These are phyloP conservation scores for Castanopsis chinensis DNA, from an alignment of 306 rosid genomes.

Conservation along the genomic window DNA sequence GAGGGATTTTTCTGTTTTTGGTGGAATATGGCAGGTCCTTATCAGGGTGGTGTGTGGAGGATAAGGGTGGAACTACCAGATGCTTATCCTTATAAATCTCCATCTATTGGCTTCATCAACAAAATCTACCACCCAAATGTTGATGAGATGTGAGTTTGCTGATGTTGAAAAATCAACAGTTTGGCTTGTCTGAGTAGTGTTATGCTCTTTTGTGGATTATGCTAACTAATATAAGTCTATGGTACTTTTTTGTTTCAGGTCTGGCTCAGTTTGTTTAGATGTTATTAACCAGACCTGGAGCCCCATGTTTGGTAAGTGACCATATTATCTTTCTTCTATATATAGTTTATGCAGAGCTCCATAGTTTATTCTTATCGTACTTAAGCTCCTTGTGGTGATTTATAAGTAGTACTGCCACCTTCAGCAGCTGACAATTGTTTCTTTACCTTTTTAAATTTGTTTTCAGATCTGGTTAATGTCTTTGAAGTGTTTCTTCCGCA, in stretches of 20 bases:
- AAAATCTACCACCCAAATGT: slow-evolving; percentile 94
- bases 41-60: slow-evolving; percentile 85
- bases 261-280: slow-evolving; percentile 89
- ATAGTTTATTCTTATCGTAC: not conserved
- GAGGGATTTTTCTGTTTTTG: not conserved
- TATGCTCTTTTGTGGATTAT: slow-evolving; percentile 5
- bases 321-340: not conserved
- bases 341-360: slow-evolving; percentile 2
- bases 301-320: slow-evolving; percentile 82
- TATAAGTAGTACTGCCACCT: slow-evolving; percentile 9
- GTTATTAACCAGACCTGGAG: slow-evolving; percentile 96
- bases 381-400: not conserved
- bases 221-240: slow-evolving; percentile 22
- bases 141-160: slow-evolving; percentile 76
- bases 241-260: slow-evolving; percentile 50
- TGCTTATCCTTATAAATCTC: slow-evolving; percentile 91
- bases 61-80: slow-evolving; percentile 80
- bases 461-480: slow-evolving; percentile 78
- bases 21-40: slow-evolving; percentile 59
- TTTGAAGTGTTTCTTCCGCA: slow-evolving; percentile 92
- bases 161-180: slow-evolving; percentile 4
- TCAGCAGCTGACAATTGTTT: slow-evolving; percentile 12
- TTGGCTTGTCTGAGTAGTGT: slow-evolving; percentile 9
- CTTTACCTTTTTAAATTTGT: slow-evolving; percentile 1
- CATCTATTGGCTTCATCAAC: slow-evolving; percentile 82